Evolutionary conservation across 805 yeast genomes (phyloP), one percentile per base, ranked within the genome.

Genomic region (Kodamaea jinghongensis): DNA sequence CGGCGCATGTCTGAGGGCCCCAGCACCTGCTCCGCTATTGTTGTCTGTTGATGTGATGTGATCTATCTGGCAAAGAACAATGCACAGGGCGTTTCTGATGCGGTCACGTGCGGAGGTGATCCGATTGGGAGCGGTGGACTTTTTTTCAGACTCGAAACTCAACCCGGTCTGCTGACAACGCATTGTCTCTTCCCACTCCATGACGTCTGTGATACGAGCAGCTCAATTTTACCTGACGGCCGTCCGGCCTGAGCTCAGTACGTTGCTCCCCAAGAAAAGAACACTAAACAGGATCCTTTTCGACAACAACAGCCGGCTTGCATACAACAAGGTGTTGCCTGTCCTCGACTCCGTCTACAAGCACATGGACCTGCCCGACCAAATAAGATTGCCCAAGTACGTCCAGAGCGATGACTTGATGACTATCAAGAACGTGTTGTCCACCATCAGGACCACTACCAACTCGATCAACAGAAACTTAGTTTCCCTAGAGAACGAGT

Each of bases 351-450:
- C 70, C 0, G 57, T 84, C 3, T 84, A 84, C 52, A 58, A 67
- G 10, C 54, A 63, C 20, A 43, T 78, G 29, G 79, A 71, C 39
- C 44, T 50, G n/a, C 75, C 75, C 1, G 56, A 58, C 0, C 47
- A 50, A 2, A 60, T 64, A 15, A 43, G 39, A 20, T 47, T 75
- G 4, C 86, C 87, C 1, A 42, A 48, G 1, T 75, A 70, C 38
- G 66, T 79, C 28, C 58, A 54, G 8, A 78, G 84, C 0, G 58
- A 66, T 1, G 90, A 85, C 46, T 63, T 88, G 40, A 75, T 86
- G 77, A 55, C 73, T 3, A 78, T 86, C 65, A 86, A 86, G 55
- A 71, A 74, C 20, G 80, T 85, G 0, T 61, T 89, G 17, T 80
- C 78, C 34, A 78, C 76, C 38, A 68, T 84, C 37, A 60, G 96